Conservation (phyloP, 148 eudicot species). For the Euryodendron excelsum region DNA sequence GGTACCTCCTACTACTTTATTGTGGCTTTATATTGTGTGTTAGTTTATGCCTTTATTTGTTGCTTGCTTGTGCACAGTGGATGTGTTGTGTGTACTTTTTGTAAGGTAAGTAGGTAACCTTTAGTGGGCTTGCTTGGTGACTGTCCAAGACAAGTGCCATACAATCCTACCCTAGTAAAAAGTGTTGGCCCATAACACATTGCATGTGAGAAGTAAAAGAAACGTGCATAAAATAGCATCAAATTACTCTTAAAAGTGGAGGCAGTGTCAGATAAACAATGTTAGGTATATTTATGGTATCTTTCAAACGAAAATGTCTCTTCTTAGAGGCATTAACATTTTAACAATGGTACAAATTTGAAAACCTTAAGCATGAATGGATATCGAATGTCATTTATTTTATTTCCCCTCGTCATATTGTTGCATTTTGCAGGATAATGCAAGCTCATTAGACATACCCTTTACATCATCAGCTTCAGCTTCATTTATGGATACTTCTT, state of each 20-base stretch:
- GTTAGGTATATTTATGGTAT: not conserved
- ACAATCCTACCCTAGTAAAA: too few species aligned
- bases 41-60: too few species aligned
- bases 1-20: too few species aligned
- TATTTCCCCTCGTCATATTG: conserved; percentile 10
- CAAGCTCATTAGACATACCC: conserved; percentile 37
- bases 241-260: not conserved
- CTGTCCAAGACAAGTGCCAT: too few species aligned
- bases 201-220: not conserved
- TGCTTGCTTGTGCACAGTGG: too few species aligned
- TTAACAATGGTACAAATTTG: not conserved
- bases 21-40: too few species aligned
- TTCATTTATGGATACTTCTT: conserved; percentile 39
- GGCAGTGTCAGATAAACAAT: not conserved
- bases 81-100: too few species aligned
- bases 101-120: too few species aligned
- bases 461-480: conserved; percentile 43
- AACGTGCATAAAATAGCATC: not conserved
- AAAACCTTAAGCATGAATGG: not conserved
- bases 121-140: too few species aligned
- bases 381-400: not conserved
- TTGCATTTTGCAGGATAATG: conserved; percentile 37
- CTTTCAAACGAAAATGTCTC: not conserved
- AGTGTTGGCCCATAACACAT: too few species aligned
- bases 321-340: not conserved